phyloP scores from a whole-genome alignment of 805 yeast species.

The Candida khao-thaluensis region DNA sequence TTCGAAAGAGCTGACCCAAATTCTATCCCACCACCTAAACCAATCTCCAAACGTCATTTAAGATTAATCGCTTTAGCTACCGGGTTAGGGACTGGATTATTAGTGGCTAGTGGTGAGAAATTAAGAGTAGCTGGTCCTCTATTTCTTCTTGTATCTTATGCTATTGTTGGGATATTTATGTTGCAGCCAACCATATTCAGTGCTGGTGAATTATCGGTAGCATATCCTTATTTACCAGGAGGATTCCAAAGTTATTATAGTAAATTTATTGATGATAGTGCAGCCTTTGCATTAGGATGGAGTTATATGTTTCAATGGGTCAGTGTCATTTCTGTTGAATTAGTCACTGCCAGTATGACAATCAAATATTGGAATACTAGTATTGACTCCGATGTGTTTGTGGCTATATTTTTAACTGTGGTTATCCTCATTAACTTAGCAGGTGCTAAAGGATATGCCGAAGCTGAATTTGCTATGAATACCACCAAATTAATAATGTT shows the following conservation, averaged over 20 bases:
- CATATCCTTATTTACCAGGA: slow-evolving; percentile 57
- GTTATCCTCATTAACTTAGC: slow-evolving; percentile 44
- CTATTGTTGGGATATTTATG: slow-evolving; percentile 34
- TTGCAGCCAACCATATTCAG: slow-evolving; percentile 39
- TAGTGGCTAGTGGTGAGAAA: slow-evolving; percentile 40
- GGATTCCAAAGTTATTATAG: slow-evolving; percentile 60
- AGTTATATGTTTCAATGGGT: slow-evolving; percentile 65
- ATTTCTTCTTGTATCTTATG: slow-evolving; percentile 31
- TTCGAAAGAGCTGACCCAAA: slow-evolving; percentile 27
- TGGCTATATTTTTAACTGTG: slow-evolving; percentile 49
- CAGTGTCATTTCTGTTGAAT: slow-evolving; percentile 59
- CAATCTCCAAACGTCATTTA: slow-evolving; percentile 27
- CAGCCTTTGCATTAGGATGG: slow-evolving; percentile 62
- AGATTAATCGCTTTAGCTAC: slow-evolving; percentile 29
- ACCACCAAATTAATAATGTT: slow-evolving; percentile 36
- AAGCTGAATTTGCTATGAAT: slow-evolving; percentile 43
- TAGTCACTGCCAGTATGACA: slow-evolving; percentile 64
- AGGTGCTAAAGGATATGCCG: slow-evolving; percentile 49
- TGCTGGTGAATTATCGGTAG: slow-evolving; percentile 55
- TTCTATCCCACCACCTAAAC: slow-evolving; percentile 16
- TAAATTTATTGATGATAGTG: slow-evolving; percentile 53
- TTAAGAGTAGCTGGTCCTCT: slow-evolving; percentile 39
- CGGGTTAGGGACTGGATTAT: slow-evolving; percentile 45
- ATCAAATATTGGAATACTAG: slow-evolving; percentile 52
- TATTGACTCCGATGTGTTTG: slow-evolving; percentile 57